These are phyloP conservation scores for Boletus subcaerulescens DNA, from an alignment of 768 basidiomycete genomes.

Conservation along the genomic window DNA sequence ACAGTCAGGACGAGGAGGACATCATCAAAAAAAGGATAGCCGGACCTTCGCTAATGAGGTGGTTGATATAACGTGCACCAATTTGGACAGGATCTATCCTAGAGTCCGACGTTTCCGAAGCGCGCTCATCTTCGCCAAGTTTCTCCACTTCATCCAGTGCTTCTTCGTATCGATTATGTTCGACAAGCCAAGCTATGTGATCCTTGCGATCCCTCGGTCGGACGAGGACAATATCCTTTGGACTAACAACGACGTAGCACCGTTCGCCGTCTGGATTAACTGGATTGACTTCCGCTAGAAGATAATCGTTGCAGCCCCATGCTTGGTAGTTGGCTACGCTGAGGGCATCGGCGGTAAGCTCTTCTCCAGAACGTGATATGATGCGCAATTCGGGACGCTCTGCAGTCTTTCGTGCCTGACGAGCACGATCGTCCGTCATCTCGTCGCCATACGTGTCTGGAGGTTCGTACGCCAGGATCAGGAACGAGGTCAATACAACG, in stretches of 20 bases:
- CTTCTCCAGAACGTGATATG: conserved; percentile 85
- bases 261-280: conserved; percentile 34
- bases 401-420: conserved; percentile 79
- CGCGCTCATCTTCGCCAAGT: conserved; percentile 35
- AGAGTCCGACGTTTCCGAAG: conserved; percentile 35
- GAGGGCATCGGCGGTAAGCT: conserved; percentile 81
- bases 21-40: background rate
- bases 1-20: background rate
- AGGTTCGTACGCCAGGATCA: conserved; percentile 84
- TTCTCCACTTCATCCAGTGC: conserved; percentile 80
- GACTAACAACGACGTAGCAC: conserved; percentile 82
- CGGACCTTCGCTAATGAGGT: conserved; percentile 79
- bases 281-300: conserved; percentile 51
- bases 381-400: conserved; percentile 94
- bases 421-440: conserved; percentile 64
- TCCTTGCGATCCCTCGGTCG: conserved; percentile 84
- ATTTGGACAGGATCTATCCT: conserved; percentile 62
- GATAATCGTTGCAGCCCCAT: conserved; percentile 93
- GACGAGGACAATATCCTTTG: conserved; percentile 85
- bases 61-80: conserved; percentile 82
- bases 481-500: conserved; percentile 60
- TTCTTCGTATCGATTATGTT: conserved; percentile 82
- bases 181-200: conserved; percentile 90
- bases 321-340: conserved; percentile 72
- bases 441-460: conserved; percentile 70